phyloP scores from a whole-genome alignment of 176 grass and related monocot species.

The Oryza glaberrima region DNA sequence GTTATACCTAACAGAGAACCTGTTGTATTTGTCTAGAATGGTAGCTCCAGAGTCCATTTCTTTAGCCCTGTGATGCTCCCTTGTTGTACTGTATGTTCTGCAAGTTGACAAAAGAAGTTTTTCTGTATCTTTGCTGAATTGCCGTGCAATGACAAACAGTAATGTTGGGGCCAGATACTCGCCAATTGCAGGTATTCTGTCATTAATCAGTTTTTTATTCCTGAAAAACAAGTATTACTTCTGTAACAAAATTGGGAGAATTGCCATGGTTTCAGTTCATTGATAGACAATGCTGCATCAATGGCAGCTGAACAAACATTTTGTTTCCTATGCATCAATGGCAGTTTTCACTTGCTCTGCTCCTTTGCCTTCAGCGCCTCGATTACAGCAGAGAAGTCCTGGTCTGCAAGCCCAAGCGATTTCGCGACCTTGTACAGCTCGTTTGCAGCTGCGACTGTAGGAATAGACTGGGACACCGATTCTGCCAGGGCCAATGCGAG shows the following conservation, averaged over 20 bases:
- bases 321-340: neutral
- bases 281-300: neutral
- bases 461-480: conserved; percentile 77
- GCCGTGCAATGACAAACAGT: neutral
- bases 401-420: conserved; percentile 67
- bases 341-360: conserved; percentile 13
- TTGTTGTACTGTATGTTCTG: neutral
- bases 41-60: neutral
- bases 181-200: neutral
- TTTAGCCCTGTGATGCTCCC: neutral
- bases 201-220: neutral
- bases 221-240: neutral
- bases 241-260: neutral
- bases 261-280: neutral
- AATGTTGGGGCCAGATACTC: conserved; percentile 1
- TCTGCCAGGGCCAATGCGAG: conserved; percentile 79
- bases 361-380: conserved; percentile 68
- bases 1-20: conserved; percentile 7
- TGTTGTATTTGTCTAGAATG: conserved; percentile 27
- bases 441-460: conserved; percentile 80
- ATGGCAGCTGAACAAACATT: neutral
- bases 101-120: neutral
- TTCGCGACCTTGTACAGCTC: conserved; percentile 88
- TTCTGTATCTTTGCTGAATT: neutral
- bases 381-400: conserved; percentile 83